Evolutionary conservation across 257 asterid genomes (phyloP).

Genomic region (Capsicum pubescens): DNA sequence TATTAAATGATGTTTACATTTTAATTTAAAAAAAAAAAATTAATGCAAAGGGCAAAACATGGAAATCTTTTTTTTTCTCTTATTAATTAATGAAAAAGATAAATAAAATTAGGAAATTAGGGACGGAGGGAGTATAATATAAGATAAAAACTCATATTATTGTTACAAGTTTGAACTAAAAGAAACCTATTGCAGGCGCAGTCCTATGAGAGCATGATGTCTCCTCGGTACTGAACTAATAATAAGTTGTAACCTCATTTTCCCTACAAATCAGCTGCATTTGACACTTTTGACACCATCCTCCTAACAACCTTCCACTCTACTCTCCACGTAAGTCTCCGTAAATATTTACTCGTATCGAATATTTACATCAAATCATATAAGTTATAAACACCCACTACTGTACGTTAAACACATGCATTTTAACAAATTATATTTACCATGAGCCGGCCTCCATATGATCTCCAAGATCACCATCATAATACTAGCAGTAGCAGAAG

Average conservation of each 20-base stretch:
- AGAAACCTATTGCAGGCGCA: background rate
- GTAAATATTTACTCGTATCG: background rate
- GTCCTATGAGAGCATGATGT: constrained; percentile 9
- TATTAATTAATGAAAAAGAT: too few species aligned
- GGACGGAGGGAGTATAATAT: too few species aligned
- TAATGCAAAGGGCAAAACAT: too few species aligned
- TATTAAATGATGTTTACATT: too few species aligned
- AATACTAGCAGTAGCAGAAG: background rate
- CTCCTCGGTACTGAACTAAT: background rate
- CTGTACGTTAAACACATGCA: too few species aligned
- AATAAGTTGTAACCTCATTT: background rate
- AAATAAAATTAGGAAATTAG: too few species aligned
- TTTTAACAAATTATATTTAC: background rate
- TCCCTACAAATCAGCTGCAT: constrained; percentile 18
- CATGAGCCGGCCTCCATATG: background rate
- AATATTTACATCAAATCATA: too few species aligned
- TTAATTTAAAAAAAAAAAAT: too few species aligned
- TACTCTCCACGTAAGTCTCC: background rate
- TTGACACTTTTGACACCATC: background rate
- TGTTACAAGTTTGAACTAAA: background rate
- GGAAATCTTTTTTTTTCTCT: too few species aligned
- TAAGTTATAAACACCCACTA: too few species aligned
- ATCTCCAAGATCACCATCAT: background rate
- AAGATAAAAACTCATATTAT: too few species aligned
- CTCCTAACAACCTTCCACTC: background rate